A percentile compares a stretch with the other conserved stretches of the same genome.
Conservation (phyloP, 768 basidiomycete species). For the Clathrus columnatus region DNA sequence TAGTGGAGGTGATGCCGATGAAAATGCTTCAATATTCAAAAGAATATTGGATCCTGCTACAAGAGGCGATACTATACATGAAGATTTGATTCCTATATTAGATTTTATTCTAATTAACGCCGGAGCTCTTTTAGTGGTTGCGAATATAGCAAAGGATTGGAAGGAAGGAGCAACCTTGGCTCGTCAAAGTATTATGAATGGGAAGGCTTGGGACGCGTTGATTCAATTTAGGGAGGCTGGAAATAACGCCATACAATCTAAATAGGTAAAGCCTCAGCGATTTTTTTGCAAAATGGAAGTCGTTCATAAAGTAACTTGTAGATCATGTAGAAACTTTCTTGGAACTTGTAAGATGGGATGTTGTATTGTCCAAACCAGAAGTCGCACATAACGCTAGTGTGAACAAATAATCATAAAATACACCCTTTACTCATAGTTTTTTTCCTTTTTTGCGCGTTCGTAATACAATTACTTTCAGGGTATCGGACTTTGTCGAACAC, state of each 20-base stretch:
- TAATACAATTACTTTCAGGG: no score
- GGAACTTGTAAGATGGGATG: no score
- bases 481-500: no score
- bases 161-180: constrained; percentile 66
- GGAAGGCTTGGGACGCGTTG: constrained; percentile 30
- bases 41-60: constrained; percentile 49
- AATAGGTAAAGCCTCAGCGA: neutral
- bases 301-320: neutral
- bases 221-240: constrained; percentile 25
- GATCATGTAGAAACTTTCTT: no score
- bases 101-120: constrained; percentile 91
- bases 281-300: neutral
- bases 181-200: constrained; percentile 31
- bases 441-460: no score
- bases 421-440: no score
- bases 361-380: no score
- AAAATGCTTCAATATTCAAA: constrained; percentile 73
- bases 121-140: constrained; percentile 78
- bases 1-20: constrained; percentile 59
- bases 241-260: neutral
- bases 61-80: constrained; percentile 36
- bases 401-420: no score
- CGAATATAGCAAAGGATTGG: constrained; percentile 63
- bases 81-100: constrained; percentile 50
- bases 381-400: no score